Evolutionary conservation across 2,329 filamentous ascomycete genomes (phyloP).

Genomic region (Penicillium sp.): DNA sequence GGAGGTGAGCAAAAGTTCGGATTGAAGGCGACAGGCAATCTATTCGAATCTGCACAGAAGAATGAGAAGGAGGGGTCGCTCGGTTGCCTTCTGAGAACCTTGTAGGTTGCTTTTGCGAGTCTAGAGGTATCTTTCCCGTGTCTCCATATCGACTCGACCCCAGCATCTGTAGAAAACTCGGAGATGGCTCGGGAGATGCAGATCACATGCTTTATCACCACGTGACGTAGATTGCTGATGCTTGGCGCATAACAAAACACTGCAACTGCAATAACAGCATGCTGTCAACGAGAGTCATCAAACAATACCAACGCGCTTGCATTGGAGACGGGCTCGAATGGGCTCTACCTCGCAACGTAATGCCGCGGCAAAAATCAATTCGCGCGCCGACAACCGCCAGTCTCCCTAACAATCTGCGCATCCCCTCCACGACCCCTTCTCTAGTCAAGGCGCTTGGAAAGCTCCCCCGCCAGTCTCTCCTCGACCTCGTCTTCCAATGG

Average conservation of each 20-base stretch:
- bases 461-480: constrained; percentile 72
- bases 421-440: constrained; percentile 67
- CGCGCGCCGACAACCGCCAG: constrained; percentile 71
- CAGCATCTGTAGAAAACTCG: neutral
- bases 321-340: neutral
- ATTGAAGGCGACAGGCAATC: neutral
- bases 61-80: neutral
- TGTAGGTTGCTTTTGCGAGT: neutral
- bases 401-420: constrained; percentile 71
- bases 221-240: constrained; percentile 10
- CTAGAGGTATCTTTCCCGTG: neutral
- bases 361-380: constrained; percentile 40
- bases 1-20: neutral
- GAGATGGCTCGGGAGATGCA: neutral
- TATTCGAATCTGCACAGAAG: neutral
- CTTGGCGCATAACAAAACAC: constrained; percentile 10
- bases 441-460: constrained; percentile 70
- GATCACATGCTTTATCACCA: constrained; percentile 7
- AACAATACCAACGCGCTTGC: neutral
- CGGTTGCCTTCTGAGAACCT: neutral
- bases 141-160: neutral
- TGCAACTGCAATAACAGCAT: neutral
- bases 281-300: neutral
- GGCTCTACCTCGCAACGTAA: neutral
- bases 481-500: constrained; percentile 78